A percentile compares a stretch with the other conserved stretches of the same genome.
phyloP scores from a whole-genome alignment of 768 basidiomycete species.

The Auriscalpium vulgare region DNA sequence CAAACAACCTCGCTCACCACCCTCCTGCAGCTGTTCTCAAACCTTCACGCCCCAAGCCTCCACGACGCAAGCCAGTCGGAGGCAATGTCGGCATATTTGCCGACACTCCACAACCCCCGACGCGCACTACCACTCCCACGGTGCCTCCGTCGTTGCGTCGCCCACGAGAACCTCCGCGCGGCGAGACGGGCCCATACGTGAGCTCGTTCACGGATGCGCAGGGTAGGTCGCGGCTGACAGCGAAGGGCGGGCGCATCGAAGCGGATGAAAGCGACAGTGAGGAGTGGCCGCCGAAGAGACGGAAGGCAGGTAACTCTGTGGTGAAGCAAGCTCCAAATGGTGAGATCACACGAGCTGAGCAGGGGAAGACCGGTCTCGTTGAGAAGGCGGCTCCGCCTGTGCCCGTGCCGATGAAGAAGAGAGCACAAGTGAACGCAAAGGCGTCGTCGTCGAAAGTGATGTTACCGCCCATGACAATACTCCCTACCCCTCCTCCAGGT shows the following conservation, averaged over 20 bases:
- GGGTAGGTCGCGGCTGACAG: constrained; percentile 3
- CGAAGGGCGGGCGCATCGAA: neutral
- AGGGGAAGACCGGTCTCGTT: no score
- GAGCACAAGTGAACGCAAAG: neutral
- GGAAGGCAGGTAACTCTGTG: no score
- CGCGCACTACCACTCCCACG: neutral
- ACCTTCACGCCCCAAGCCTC: neutral
- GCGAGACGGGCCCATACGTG: constrained; percentile 19
- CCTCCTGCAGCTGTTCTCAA: neutral
- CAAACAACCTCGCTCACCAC: neutral
- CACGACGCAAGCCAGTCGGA: neutral
- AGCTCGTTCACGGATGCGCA: constrained; percentile 16
- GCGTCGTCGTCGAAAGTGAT: constrained; percentile 1
- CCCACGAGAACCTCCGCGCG: constrained; percentile 15
- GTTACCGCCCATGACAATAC: neutral
- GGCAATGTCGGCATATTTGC: constrained; percentile 6
- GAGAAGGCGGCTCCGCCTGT: no score
- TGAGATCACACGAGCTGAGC: no score
- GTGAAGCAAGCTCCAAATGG: no score
- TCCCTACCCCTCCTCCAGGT: no score
- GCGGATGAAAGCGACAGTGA: no score
- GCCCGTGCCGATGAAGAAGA: neutral
- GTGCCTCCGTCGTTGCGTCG: neutral
- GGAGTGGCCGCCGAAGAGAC: no score
- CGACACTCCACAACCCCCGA: neutral